A percentile compares a stretch with the other conserved stretches of the same genome.
Evolutionary conservation across 164 flowering plant genomes (phyloP).

Genomic region (Brasenia schreberi): DNA sequence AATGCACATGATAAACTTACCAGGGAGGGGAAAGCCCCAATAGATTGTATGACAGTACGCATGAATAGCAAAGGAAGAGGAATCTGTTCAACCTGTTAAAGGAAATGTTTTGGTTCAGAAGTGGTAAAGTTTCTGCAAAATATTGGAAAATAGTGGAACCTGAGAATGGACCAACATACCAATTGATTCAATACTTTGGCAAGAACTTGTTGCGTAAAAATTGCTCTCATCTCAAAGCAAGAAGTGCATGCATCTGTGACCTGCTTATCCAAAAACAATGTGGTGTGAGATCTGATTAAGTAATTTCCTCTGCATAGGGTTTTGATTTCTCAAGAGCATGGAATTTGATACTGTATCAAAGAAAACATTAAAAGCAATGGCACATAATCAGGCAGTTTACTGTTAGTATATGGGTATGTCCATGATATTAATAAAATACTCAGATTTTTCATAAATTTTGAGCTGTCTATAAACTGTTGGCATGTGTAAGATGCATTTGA

Average conservation of each 20-base stretch:
- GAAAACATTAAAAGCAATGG: too few species aligned
- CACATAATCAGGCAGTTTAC: too few species aligned
- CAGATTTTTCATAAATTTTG: too few species aligned
- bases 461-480: too few species aligned
- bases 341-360: too few species aligned
- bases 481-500: too few species aligned
- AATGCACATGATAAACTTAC: conserved; percentile 25
- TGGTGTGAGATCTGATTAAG: neutral
- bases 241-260: conserved; percentile 98
- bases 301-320: too few species aligned
- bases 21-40: conserved; percentile 88
- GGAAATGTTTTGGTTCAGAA: neutral
- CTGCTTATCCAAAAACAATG: conserved; percentile 19
- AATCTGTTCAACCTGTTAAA: conserved; percentile 85
- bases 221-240: conserved; percentile 78
- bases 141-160: neutral
- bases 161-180: conserved; percentile 29
- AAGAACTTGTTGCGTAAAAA: conserved; percentile 88
- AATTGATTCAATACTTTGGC: conserved; percentile 93
- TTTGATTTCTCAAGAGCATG: too few species aligned
- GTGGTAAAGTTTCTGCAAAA: neutral
- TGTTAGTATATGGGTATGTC: too few species aligned
- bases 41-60: conserved; percentile 94
- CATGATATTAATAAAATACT: too few species aligned
- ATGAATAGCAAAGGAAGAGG: conserved; percentile 92